Evolutionary conservation across 208 protist genomes (phyloP).

Genomic region (Crithidia expoeki): DNA sequence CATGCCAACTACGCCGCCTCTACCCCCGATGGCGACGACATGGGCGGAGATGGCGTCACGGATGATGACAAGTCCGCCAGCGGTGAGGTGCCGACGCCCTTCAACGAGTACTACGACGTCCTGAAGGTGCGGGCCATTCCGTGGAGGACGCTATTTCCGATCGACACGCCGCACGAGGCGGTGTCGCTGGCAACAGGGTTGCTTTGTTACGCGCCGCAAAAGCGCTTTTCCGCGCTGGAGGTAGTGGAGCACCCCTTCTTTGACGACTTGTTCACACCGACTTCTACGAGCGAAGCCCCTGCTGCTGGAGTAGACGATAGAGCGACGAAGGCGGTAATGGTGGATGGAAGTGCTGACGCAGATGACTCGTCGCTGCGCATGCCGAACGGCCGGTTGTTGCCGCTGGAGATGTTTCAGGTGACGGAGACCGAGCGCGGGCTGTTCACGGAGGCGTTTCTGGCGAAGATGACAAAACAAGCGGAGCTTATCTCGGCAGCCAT

Average conservation of each 20-base stretch:
- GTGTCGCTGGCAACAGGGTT: conserved; percentile 97
- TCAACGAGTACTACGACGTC: conserved; percentile 93
- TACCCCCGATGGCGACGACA: neutral
- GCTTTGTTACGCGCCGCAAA: conserved; percentile 95
- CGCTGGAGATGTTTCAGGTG: conserved; percentile 70
- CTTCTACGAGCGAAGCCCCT: conserved; percentile 7
- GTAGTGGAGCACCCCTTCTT: conserved; percentile 99
- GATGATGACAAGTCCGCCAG: neutral
- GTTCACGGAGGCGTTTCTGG: conserved; percentile 32
- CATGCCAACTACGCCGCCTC: neutral
- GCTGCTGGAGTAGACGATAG: neutral
- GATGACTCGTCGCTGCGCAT: conserved; percentile 30
- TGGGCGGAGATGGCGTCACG: neutral
- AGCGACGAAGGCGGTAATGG: neutral
- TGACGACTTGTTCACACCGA: conserved; percentile 84
- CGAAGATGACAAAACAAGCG: conserved; percentile 39
- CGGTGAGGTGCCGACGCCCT: conserved; percentile 10
- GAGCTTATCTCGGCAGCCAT: conserved; percentile 22
- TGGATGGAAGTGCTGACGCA: neutral
- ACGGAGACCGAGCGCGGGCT: conserved; percentile 46
- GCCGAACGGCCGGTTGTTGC: conserved; percentile 56
- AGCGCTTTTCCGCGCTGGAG: conserved; percentile 96
- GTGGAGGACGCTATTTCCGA: conserved; percentile 92
- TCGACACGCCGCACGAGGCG: conserved; percentile 85
- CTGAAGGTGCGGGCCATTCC: conserved; percentile 95